Conservation (phyloP, 2,329 filamentous ascomycete species). For the Chrysosporium keratinophilum region DNA sequence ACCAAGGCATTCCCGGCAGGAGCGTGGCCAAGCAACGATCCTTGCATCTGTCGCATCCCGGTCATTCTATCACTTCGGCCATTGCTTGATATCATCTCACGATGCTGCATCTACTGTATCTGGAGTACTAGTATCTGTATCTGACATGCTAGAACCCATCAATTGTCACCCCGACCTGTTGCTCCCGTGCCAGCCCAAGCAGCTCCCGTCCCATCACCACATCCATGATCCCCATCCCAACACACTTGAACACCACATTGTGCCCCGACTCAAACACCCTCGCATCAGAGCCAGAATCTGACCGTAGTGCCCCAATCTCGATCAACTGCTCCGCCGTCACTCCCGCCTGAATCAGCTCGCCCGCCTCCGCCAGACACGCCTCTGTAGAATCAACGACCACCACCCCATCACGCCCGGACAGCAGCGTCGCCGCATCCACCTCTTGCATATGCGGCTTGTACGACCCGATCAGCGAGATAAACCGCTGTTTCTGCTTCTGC, state of each 20-base stretch:
- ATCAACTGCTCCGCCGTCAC: constrained; percentile 31
- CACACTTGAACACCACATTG: constrained; percentile 43
- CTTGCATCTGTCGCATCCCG: no score
- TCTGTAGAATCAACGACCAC: constrained; percentile 54
- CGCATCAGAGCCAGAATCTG: neutral
- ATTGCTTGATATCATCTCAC: no score
- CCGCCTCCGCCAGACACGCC: constrained; percentile 38
- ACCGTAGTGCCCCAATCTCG: constrained; percentile 36
- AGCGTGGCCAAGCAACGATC: no score
- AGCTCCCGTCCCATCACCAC: constrained; percentile 37
- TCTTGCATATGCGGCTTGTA: constrained; percentile 47
- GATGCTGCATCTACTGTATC: no score
- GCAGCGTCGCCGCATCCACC: constrained; percentile 37
- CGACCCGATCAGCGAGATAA: constrained; percentile 44
- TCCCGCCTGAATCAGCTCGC: constrained; percentile 37
- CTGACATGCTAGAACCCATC: constrained; percentile 26
- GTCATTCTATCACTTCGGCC: no score
- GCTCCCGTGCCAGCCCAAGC: constrained; percentile 28
- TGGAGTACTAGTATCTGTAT: no score
- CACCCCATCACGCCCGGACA: constrained; percentile 52
- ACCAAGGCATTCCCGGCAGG: no score
- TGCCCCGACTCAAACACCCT: constrained; percentile 14
- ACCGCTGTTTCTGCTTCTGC: constrained; percentile 25
- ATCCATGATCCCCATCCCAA: constrained; percentile 44
- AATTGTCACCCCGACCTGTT: constrained; percentile 27